Conservation (phyloP, 2,329 filamentous ascomycete genomes). For the Bretziella fagacearum region DNA sequence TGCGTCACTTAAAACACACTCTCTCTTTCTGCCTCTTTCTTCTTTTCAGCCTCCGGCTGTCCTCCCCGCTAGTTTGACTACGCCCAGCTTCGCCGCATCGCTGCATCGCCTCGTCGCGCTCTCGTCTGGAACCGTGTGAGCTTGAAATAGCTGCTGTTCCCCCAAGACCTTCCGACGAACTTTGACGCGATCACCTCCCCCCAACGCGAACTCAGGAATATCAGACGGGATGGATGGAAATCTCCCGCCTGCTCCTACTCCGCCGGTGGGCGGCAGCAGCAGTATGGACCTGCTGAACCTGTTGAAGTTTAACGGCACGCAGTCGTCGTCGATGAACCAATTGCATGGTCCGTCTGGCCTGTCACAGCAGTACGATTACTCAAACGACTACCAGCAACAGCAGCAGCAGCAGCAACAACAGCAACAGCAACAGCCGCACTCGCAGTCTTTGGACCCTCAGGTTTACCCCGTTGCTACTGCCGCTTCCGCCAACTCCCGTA, state of each 20-base stretch:
- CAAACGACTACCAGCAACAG: conserved; percentile 17
- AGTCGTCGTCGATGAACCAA: conserved; percentile 19
- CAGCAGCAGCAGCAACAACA: conserved; percentile 18
- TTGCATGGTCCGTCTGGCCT: conserved; percentile 13
- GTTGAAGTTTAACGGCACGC: conserved; percentile 39
- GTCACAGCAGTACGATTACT: conserved; percentile 21
- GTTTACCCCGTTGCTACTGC: conserved; percentile 19
- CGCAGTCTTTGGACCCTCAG: conserved; percentile 18
- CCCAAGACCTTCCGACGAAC: conserved; percentile 1
- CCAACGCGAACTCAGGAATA: conserved; percentile 6
- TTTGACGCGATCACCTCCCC: conserved; percentile 8
- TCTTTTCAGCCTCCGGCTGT: neutral
- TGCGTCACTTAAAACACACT: neutral
- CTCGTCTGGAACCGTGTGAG: conserved; percentile 15
- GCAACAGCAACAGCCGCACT: conserved; percentile 17
- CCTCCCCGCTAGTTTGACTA: conserved; percentile 2
- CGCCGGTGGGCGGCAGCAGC: conserved; percentile 23
- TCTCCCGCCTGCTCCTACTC: conserved; percentile 36
- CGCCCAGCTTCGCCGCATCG: conserved; percentile 8
- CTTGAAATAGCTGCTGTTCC: conserved; percentile 17
- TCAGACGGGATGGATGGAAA: conserved; percentile 17
- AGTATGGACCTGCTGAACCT: conserved; percentile 38
- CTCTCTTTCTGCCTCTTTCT: neutral
- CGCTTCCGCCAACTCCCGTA: conserved; percentile 22
- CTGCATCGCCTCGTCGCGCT: conserved; percentile 9